phyloP scores from a whole-genome alignment of 2,329 filamentous ascomycete genomes.

The Claviceps sp. region DNA sequence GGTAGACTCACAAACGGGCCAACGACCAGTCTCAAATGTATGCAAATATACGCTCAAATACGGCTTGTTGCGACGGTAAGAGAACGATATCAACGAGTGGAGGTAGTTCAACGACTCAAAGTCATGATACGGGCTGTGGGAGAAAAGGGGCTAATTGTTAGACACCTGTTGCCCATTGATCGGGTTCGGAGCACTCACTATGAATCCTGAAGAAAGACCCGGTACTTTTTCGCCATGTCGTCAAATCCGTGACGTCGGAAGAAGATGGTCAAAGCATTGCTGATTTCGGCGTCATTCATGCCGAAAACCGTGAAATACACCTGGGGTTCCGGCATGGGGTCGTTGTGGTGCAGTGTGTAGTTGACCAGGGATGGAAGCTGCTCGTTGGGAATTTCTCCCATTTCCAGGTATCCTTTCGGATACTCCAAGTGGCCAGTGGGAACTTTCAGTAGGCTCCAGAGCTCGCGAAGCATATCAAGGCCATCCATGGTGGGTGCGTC shows the following conservation, averaged over 20 bases:
- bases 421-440: background rate
- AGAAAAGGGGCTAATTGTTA: background rate
- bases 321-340: conserved; percentile 1
- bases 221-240: background rate
- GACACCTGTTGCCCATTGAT: background rate
- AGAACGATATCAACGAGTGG: background rate
- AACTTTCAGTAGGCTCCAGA: background rate
- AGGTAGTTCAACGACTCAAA: background rate
- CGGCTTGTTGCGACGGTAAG: background rate
- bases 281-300: background rate
- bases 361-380: conserved; percentile 2
- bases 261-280: background rate
- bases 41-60: conserved; percentile 1
- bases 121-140: background rate
- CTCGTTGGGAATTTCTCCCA: background rate
- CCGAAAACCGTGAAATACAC: conserved; percentile 1
- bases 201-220: background rate
- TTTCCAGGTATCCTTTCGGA: background rate
- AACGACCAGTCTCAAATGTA: background rate
- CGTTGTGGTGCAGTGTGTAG: background rate
- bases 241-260: background rate
- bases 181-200: background rate
- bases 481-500: background rate
- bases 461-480: background rate
- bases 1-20: background rate